Conservation (phyloP, 1,139 yeast species). For the Diutina neorugosa region DNA sequence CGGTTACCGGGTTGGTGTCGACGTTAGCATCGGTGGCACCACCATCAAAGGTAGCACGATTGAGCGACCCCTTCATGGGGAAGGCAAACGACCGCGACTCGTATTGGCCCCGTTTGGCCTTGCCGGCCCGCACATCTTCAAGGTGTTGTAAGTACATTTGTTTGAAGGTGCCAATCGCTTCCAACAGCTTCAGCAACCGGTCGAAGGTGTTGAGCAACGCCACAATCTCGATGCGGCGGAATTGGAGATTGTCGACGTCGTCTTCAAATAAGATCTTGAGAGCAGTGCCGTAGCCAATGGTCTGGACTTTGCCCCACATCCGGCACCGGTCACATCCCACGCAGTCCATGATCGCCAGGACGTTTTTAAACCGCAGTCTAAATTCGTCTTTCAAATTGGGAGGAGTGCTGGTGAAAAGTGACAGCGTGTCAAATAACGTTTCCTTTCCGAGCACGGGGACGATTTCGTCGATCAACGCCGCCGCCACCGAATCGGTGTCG, state of each 20-base stretch:
- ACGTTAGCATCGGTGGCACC: neutral
- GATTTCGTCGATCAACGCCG: neutral
- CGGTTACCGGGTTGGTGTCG: slow-evolving; percentile 5
- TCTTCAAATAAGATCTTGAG: slow-evolving; percentile 75
- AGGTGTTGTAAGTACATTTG: slow-evolving; percentile 34
- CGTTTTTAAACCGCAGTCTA: slow-evolving; percentile 74
- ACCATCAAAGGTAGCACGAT: neutral
- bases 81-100: slow-evolving; percentile 25
- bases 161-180: slow-evolving; percentile 64
- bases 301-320: slow-evolving; percentile 95
- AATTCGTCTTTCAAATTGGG: slow-evolving; percentile 66
- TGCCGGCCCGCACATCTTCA: slow-evolving; percentile 28
- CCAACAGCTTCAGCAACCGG: slow-evolving; percentile 74
- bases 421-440: slow-evolving; percentile 31
- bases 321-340: slow-evolving; percentile 97
- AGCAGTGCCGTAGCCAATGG: slow-evolving; percentile 95
- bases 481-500: slow-evolving; percentile 11
- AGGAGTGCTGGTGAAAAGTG: slow-evolving; percentile 37
- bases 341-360: slow-evolving; percentile 91
- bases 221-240: slow-evolving; percentile 78
- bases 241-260: slow-evolving; percentile 36
- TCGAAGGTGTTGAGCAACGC: slow-evolving; percentile 89
- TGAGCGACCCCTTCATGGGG: slow-evolving; percentile 19
- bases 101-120: slow-evolving; percentile 31
- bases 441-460: slow-evolving; percentile 13